These are phyloP conservation scores for Paecilomyces formosus DNA, from an alignment of 2,329 filamentous ascomycete species.

Conservation along the genomic window DNA sequence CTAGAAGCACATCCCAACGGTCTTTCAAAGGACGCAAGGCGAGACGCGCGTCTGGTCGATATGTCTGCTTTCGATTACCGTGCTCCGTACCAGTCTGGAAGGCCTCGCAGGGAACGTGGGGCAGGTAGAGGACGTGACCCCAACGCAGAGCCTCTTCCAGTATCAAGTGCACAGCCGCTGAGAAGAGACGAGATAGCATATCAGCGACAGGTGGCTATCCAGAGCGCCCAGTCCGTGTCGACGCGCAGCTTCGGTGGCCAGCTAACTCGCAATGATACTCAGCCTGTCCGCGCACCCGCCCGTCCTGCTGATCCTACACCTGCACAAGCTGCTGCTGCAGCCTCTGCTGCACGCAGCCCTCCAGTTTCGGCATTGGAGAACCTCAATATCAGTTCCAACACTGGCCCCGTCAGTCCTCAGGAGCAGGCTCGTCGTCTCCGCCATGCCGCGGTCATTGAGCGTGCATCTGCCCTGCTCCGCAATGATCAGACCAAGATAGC, in stretches of 20 bases:
- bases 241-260: slow-evolving; percentile 79
- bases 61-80: slow-evolving; percentile 79
- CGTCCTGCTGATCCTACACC: slow-evolving; percentile 21
- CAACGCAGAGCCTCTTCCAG: slow-evolving; percentile 71
- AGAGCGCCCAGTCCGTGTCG: slow-evolving; percentile 73
- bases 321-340: slow-evolving; percentile 15
- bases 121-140: slow-evolving; percentile 72
- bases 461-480: slow-evolving; percentile 70
- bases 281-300: slow-evolving; percentile 40
- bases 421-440: slow-evolving; percentile 74
- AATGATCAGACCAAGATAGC: slow-evolving; percentile 68
- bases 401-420: slow-evolving; percentile 54
- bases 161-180: slow-evolving; percentile 70
- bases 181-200: slow-evolving; percentile 83
- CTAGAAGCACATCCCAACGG: slow-evolving; percentile 72
- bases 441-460: slow-evolving; percentile 77
- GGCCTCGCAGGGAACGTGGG: slow-evolving; percentile 50
- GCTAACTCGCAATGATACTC: slow-evolving; percentile 52
- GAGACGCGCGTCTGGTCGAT: slow-evolving; percentile 79
- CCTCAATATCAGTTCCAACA: slow-evolving; percentile 40
- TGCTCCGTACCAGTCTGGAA: slow-evolving; percentile 57
- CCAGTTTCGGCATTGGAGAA: slow-evolving; percentile 38
- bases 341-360: slow-evolving; percentile 13
- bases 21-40: slow-evolving; percentile 71
- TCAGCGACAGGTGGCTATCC: slow-evolving; percentile 85